Evolutionary conservation across 495 filamentous ascomycete genomes (phyloP), one percentile per base, ranked within the genome.

Genomic region (Penicillium tannophilum): DNA sequence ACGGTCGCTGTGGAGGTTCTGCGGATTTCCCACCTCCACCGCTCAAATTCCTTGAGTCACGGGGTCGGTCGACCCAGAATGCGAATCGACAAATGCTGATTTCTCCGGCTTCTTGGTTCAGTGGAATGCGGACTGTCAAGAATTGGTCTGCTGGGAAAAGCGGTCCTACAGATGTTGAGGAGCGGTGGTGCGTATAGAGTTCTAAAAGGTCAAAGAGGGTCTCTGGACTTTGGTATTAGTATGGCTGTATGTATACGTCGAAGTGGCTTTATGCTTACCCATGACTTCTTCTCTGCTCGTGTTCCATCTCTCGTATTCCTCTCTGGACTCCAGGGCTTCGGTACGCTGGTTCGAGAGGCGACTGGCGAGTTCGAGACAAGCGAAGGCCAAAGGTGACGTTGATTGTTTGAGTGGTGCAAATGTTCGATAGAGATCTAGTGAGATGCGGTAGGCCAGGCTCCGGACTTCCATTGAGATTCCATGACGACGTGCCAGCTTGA

Each of bases 391-490:
- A 4, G 90, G 88, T 19, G 86, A 80, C 5, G 88, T 87, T 0
- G 85, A 87, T 58, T 96, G 90, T 73, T 97, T 98, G 35, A 98
- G 77, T 17, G 93, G 94, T 6, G 89, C 87, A 71, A 90, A 95
- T 4, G 94, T 98, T 63, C 92, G 90, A 71, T 97, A 95, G 17
- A 96, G 76, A 72, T 98, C 94, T 52, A 92, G 80, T 12, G 86
- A 88, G 62, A 97, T 89, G 67, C 88, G 86, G 72, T 90, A 95
- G 0, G 90, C 89, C 5, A 84, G 76, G 12, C 78, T 74, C 17
- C 84, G 82, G 42, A 90, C 81, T 33, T 76, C 74, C 17, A 74
- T 76, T 20, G 77, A 65, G 14, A 86, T 63, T 4, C 75, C 70
- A 58, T 81, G 83, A 10, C 69, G 68, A 62, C 83, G 82, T 30